A percentile compares a stretch with the other conserved stretches of the same genome.
phyloP scores from a whole-genome alignment of 352 stramenopile genomes.

The Lagenidium sp. region DNA sequence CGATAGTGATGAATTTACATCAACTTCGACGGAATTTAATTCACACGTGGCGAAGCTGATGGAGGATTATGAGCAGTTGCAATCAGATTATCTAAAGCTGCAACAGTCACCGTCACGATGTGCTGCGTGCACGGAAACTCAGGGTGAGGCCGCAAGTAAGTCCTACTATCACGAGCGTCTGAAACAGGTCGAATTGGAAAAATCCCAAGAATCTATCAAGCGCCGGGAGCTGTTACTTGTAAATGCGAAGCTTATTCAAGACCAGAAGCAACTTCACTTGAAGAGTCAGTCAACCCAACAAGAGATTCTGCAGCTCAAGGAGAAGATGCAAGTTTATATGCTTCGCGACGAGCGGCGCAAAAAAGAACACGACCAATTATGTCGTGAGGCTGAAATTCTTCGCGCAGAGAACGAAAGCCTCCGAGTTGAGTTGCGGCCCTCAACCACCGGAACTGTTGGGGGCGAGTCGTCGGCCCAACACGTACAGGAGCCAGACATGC shows the following conservation, averaged over 20 bases:
- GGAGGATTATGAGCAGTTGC: slow-evolving; percentile 33
- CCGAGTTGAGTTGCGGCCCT: background rate
- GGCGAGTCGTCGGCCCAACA: background rate
- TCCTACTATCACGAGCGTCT: slow-evolving; percentile 33
- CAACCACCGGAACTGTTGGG: background rate
- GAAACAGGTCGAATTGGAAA: slow-evolving; percentile 36
- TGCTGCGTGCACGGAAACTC: too few relatives aligned
- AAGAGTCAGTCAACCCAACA: slow-evolving; percentile 15
- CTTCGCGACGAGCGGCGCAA: slow-evolving; percentile 37
- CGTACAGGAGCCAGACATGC: background rate
- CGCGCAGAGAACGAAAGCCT: slow-evolving; percentile 6
- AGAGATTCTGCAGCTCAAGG: slow-evolving; percentile 30
- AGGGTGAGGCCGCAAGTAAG: slow-evolving; percentile 1
- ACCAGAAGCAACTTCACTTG: slow-evolving; percentile 45
- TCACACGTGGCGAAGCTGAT: slow-evolving; percentile 29
- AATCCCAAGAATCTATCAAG: slow-evolving; percentile 35
- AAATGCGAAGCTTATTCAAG: slow-evolving; percentile 58
- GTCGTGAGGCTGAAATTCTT: slow-evolving; percentile 6
- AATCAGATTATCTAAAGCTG: slow-evolving; percentile 31
- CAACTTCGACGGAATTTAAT: slow-evolving; percentile 26
- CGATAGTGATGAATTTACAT: slow-evolving; percentile 15
- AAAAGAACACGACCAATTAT: slow-evolving; percentile 21
- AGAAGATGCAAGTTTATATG: slow-evolving; percentile 42
- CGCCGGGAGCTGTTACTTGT: slow-evolving; percentile 51
- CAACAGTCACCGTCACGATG: slow-evolving; percentile 4